A percentile compares a stretch with the other conserved stretches of the same genome.
phyloP scores from a whole-genome alignment of 192 early-diverging fungal species.

The Rhizoclosmatium globosum region DNA sequence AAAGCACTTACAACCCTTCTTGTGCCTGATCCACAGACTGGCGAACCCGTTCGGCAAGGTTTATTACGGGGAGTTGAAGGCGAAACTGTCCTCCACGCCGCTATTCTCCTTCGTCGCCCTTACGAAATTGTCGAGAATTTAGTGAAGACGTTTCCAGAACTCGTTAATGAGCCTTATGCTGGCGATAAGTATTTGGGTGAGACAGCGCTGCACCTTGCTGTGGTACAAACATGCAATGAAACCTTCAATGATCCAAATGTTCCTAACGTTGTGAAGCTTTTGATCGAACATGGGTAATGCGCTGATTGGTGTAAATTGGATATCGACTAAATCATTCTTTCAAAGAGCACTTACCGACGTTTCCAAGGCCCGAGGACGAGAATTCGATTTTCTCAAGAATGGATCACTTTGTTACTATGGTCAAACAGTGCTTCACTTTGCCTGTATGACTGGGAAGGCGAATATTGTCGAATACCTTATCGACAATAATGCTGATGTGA shows the following conservation, averaged over 20 bases:
- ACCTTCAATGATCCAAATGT: not conserved
- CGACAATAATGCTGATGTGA: not conserved
- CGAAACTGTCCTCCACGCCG: constrained; percentile 35
- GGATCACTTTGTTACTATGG: constrained; percentile 15
- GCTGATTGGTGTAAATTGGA: not conserved
- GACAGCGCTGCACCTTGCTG: not conserved
- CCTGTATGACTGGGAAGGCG: not conserved
- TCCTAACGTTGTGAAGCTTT: not conserved
- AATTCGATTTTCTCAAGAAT: constrained; percentile 1
- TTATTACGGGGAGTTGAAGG: constrained; percentile 23
- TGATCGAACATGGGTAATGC: not conserved
- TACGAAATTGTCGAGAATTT: constrained; percentile 11
- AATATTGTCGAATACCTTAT: constrained; percentile 5
- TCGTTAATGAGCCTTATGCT: constrained; percentile 27
- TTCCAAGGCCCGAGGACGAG: not conserved
- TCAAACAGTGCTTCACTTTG: constrained; percentile 29
- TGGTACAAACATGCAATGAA: not conserved
- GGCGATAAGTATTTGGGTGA: not conserved
- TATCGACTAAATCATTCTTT: not conserved
- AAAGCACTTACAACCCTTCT: too few species aligned
- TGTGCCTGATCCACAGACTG: too few species aligned
- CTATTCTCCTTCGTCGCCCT: constrained; percentile 8
- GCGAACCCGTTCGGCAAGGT: too few species aligned
- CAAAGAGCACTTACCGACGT: too few species aligned
- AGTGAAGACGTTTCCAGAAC: constrained; percentile 10